Evolutionary conservation across 2,329 filamentous ascomycete species (phyloP).

Genomic region (Lecanicillium sp.): DNA sequence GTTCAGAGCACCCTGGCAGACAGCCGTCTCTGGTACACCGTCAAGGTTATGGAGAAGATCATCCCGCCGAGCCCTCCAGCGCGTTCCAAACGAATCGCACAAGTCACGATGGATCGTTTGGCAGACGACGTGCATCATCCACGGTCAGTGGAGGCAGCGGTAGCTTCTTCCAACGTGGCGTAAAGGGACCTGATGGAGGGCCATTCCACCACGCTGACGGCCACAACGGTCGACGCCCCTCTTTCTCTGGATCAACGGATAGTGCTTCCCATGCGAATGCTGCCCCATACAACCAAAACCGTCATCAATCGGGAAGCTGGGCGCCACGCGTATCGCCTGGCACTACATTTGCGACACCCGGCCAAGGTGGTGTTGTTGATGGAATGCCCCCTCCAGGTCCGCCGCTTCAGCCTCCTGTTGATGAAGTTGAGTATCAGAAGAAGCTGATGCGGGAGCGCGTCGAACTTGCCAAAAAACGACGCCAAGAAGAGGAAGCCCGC

Average conservation of each 20-base stretch:
- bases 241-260: slow-evolving; percentile 42
- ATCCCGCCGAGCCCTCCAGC: slow-evolving; percentile 73
- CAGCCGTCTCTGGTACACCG: slow-evolving; percentile 77
- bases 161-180: slow-evolving; percentile 51
- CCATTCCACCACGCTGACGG: slow-evolving; percentile 32
- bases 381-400: slow-evolving; percentile 3
- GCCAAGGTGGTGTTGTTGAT: slow-evolving; percentile 17
- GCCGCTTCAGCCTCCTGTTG: slow-evolving; percentile 23
- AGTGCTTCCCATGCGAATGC: slow-evolving; percentile 34
- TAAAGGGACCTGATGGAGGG: slow-evolving; percentile 34
- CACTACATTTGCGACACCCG: slow-evolving; percentile 30
- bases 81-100: slow-evolving; percentile 76
- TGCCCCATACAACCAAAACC: slow-evolving; percentile 18
- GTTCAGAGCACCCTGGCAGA: slow-evolving; percentile 58
- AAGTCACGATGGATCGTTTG: slow-evolving; percentile 59
- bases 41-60: slow-evolving; percentile 52
- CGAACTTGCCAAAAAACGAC: slow-evolving; percentile 61
- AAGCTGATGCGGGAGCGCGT: slow-evolving; percentile 66
- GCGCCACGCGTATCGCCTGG: slow-evolving; percentile 34
- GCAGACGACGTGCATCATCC: slow-evolving; percentile 76
- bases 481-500: slow-evolving; percentile 60
- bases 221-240: slow-evolving; percentile 36
- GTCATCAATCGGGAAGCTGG: slow-evolving; percentile 18
- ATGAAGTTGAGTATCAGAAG: slow-evolving; percentile 55
- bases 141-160: slow-evolving; percentile 85